A percentile compares a stretch with the other conserved stretches of the same genome.
These are phyloP conservation scores for Plasmodium falciparum DNA, from an alignment of 169 alveolate species.

Conservation along the genomic window DNA sequence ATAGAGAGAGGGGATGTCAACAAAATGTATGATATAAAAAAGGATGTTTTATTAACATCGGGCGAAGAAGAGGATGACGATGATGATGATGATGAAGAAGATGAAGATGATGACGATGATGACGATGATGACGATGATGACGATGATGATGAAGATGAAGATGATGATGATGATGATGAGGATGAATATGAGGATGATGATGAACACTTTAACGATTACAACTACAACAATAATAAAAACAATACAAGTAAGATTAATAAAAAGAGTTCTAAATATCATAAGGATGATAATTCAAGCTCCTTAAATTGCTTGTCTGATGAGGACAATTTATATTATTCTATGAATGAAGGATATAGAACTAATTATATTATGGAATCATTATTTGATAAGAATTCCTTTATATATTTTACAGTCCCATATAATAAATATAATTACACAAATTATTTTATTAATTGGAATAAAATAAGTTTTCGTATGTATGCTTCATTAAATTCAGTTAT, in stretches of 20 bases:
- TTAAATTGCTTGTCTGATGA: slow-evolving; percentile 28
- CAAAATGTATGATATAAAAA: background rate
- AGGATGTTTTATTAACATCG: background rate
- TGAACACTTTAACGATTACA: background rate
- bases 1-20: background rate
- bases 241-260: background rate
- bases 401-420: slow-evolving; percentile 69
- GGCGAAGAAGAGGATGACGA: background rate
- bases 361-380: slow-evolving; percentile 74
- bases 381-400: slow-evolving; percentile 62
- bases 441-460: slow-evolving; percentile 73
- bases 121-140: background rate
- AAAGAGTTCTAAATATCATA: background rate
- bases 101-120: background rate
- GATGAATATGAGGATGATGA: background rate
- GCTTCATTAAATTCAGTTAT: slow-evolving; percentile 44
- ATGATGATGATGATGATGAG: background rate
- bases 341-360: slow-evolving; percentile 69
- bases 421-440: slow-evolving; percentile 71
- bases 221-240: background rate
- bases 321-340: slow-evolving; percentile 35
- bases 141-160: background rate
- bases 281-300: slow-evolving; percentile 24
- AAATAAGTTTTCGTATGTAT: slow-evolving; percentile 67
- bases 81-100: background rate